Percentiles rank a stretch among this genome's conserved stretches.
phyloP scores from a whole-genome alignment of 371 early-diverging fungal genomes.

The Caulochytrium protostelioides region DNA sequence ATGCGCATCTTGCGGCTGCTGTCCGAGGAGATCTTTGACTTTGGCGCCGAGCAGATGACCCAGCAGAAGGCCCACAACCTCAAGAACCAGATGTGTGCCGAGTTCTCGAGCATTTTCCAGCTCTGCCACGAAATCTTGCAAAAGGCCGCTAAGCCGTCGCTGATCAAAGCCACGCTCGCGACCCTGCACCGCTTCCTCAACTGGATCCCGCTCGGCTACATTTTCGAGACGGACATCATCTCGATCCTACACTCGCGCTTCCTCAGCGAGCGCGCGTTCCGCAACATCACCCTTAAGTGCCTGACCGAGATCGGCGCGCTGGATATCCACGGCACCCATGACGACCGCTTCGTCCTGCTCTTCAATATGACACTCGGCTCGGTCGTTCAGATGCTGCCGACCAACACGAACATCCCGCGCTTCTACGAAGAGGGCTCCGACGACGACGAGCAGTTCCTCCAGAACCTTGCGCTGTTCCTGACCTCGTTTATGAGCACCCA shows the following conservation, averaged over 20 bases:
- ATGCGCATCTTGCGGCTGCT: slow-evolving; percentile 92
- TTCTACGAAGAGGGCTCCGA: slow-evolving; percentile 62
- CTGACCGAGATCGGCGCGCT: slow-evolving; percentile 80
- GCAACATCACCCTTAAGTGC: slow-evolving; percentile 82
- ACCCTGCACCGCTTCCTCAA: slow-evolving; percentile 82
- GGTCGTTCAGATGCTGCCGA: slow-evolving; percentile 45
- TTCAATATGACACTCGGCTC: slow-evolving; percentile 55
- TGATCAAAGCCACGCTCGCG: slow-evolving; percentile 78
- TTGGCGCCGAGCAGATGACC: slow-evolving; percentile 91
- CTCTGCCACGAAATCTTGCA: slow-evolving; percentile 89
- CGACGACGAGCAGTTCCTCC: slow-evolving; percentile 75
- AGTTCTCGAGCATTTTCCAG: slow-evolving; percentile 87
- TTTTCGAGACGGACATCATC: slow-evolving; percentile 86
- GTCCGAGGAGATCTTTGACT: slow-evolving; percentile 97
- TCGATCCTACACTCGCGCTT: slow-evolving; percentile 31
- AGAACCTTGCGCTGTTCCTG: slow-evolving; percentile 66
- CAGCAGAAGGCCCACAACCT: slow-evolving; percentile 75
- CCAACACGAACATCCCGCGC: slow-evolving; percentile 43
- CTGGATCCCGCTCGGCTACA: slow-evolving; percentile 92
- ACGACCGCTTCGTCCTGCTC: slow-evolving; percentile 55
- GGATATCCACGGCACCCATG: slow-evolving; percentile 46
- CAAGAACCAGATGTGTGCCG: slow-evolving; percentile 81
- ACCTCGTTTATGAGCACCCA: slow-evolving; percentile 63
- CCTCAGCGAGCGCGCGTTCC: slow-evolving; percentile 41
- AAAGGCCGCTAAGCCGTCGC: slow-evolving; percentile 59